phyloP scores from a whole-genome alignment of 2,329 filamentous ascomycete genomes.

The Dactylonectria estremocensis region DNA sequence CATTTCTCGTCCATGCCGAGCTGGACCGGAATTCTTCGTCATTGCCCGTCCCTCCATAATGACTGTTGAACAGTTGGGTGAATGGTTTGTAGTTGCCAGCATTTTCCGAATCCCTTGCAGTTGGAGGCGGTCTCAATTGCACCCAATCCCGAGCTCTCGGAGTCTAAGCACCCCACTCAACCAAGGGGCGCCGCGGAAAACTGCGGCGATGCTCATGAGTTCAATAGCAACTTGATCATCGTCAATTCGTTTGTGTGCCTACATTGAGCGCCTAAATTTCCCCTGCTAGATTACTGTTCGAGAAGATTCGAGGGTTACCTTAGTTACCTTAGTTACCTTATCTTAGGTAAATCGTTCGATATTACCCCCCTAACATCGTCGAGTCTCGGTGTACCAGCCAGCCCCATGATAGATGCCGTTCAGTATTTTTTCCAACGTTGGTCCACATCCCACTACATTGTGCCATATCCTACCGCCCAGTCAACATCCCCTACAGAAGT shows the following conservation, averaged over 20 bases:
- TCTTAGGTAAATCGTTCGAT: not conserved
- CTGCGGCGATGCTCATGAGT: constrained; percentile 7
- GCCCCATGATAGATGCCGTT: no score
- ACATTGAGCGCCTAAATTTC: not conserved
- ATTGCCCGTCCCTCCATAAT: constrained; percentile 28
- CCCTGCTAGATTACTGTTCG: not conserved
- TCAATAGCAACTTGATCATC: not conserved
- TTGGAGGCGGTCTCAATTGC: constrained; percentile 2
- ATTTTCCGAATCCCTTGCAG: constrained; percentile 16
- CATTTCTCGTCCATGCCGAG: constrained; percentile 11
- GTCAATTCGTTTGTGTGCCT: not conserved
- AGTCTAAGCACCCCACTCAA: constrained; percentile 19
- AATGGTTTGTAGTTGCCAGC: constrained; percentile 18
- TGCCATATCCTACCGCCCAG: constrained; percentile 45
- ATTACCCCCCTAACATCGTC: no score
- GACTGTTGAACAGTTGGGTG: constrained; percentile 12
- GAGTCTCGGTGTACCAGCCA: not conserved
- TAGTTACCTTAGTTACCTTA: no score
- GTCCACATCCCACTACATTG: constrained; percentile 34
- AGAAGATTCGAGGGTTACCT: not conserved
- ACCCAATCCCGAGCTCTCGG: constrained; percentile 24
- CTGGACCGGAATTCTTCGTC: constrained; percentile 8
- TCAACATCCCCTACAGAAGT: constrained; percentile 43
- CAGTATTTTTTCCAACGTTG: constrained; percentile 9
- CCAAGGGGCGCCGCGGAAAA: constrained; percentile 7